These are phyloP conservation scores for Ceratobasidium sp. DNA, from an alignment of 1,284 basidiomycete species.

Conservation along the genomic window DNA sequence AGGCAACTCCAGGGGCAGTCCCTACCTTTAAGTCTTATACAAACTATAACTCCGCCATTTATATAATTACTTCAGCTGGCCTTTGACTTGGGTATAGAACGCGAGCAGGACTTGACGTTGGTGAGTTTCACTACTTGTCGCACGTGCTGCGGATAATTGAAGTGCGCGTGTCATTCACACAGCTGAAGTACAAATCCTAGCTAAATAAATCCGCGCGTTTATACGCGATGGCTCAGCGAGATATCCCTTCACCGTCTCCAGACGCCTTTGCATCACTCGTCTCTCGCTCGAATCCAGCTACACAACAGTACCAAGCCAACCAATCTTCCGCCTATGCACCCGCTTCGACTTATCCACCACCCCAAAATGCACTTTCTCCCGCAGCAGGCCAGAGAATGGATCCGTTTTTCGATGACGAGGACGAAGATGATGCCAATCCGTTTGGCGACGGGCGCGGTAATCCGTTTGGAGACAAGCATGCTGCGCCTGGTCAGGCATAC, in stretches of 20 bases:
- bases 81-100: constrained; percentile 1
- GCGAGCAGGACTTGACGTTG: constrained; percentile 30
- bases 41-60: not conserved
- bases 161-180: not conserved
- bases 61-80: not conserved
- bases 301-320: constrained; percentile 31
- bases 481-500: constrained; percentile 29
- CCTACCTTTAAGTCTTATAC: not conserved
- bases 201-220: not conserved
- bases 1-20: constrained; percentile 8
- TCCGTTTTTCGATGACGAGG: constrained; percentile 51
- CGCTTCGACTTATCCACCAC: constrained; percentile 39
- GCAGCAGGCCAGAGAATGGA: constrained; percentile 46
- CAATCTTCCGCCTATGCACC: constrained; percentile 27
- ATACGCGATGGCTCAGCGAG: constrained; percentile 33
- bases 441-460: constrained; percentile 44
- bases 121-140: not conserved
- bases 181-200: not conserved
- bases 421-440: constrained; percentile 47
- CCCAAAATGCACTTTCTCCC: constrained; percentile 44
- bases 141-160: constrained; percentile 14
- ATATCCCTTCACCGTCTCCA: constrained; percentile 35
- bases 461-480: constrained; percentile 41
- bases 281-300: constrained; percentile 50
- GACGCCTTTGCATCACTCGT: constrained; percentile 51